Evolutionary conservation across 352 stramenopile species (phyloP), one percentile per base, ranked within the genome.

Genomic region (Globisporangium radiosum): DNA sequence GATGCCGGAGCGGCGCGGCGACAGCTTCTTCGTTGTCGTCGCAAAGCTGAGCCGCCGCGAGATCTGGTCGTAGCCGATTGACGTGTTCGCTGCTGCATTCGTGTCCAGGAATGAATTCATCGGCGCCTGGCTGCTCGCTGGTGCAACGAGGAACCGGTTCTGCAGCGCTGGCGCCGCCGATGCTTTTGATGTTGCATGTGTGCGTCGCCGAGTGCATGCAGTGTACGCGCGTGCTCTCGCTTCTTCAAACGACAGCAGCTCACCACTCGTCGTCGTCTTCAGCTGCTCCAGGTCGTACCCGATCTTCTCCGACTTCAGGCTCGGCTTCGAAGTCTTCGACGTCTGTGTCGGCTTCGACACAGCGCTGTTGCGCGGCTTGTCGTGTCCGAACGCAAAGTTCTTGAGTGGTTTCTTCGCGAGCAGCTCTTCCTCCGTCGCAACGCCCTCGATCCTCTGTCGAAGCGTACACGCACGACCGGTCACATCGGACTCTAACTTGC

Each of bases 241-340:
- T 76, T 95, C 85, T 80, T 95, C 85, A 33, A 95, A 95, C 38
- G 73, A 92, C 48, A 91, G 52, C 7, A 73, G 55, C 47, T 85
- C 76, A 1, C 79, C 81, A 13, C 59, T 70, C 13, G 56, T 64
- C 0, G 62, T 68, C 54, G 62, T 68, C 54, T 69, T 81, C 25
- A 84, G 60, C 57, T 73, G 56, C 42, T 75, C 57, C 36, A 76
- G 54, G 59, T 90, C 59, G 52, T 81, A 91, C 33, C 62, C 66
- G 43, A 69, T 66, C 39, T 54, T 66, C 48, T 85, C 75, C 3
- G 66, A 67, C 19, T 42, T 56, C 57, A 47, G 13, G 45, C 25
- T 11, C 49, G 56, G 58, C 54, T 45, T 61, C n/a, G 33, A 14
- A 37, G 10, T 69, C 53, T 55, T 74, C 64, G 13, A 67, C 48